phyloP scores from a whole-genome alignment of 1,139 yeast genomes.

The Geotrichum europaeum region DNA sequence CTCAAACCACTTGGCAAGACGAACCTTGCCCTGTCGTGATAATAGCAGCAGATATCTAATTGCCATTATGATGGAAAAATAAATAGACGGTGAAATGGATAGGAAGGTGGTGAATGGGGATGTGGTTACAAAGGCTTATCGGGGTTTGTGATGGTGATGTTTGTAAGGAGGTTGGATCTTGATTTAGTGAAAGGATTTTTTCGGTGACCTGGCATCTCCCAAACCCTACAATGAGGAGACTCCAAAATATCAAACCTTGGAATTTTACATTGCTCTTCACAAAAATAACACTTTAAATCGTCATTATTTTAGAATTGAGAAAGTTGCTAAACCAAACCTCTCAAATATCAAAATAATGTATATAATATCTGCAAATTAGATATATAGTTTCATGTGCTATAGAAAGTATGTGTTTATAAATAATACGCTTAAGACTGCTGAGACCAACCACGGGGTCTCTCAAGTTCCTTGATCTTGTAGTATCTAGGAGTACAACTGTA shows the following conservation, averaged over 20 bases:
- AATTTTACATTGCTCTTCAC: not conserved
- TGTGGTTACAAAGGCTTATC: not conserved
- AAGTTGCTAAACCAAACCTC: not conserved
- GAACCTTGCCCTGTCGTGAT: conserved; percentile 91
- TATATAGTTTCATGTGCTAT: not conserved
- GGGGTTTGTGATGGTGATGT: not conserved
- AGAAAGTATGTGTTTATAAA: not conserved
- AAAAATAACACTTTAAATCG: not conserved
- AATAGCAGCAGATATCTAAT: conserved; percentile 71
- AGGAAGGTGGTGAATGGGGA: not conserved
- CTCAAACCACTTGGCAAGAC: conserved; percentile 89
- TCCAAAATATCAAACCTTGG: not conserved
- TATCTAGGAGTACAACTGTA: conserved; percentile 79
- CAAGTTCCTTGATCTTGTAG: conserved; percentile 47
- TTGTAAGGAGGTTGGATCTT: not conserved
- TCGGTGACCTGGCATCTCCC: conserved; percentile 11
- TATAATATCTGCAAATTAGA: not conserved
- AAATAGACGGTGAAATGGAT: not conserved
- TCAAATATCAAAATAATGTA: not conserved
- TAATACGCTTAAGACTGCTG: conserved; percentile 10
- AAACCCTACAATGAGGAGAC: conserved; percentile 3
- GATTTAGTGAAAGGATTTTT: not conserved
- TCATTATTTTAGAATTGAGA: not conserved
- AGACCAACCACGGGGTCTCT: conserved; percentile 18
- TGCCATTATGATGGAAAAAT: conserved; percentile 44